These are phyloP conservation scores for Myriangium duriaei DNA, from an alignment of 2,329 filamentous ascomycete species.

Conservation along the genomic window DNA sequence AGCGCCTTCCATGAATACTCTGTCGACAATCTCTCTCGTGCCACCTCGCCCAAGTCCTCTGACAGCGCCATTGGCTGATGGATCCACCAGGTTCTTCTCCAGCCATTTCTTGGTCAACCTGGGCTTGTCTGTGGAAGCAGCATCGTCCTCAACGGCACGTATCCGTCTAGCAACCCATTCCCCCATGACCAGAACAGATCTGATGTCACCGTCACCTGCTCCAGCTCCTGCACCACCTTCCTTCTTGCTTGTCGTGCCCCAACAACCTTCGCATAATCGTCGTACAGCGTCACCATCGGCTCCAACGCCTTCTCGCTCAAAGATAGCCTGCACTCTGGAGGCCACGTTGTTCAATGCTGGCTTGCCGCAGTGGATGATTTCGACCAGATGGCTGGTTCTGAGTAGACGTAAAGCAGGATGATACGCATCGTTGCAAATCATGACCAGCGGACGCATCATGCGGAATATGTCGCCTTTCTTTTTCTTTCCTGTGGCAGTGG, in stretches of 20 bases:
- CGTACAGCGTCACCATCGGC: slow-evolving; percentile 84
- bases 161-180: slow-evolving; percentile 75
- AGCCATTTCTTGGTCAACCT: slow-evolving; percentile 64
- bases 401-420: slow-evolving; percentile 77
- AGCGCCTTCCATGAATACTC: slow-evolving; percentile 68
- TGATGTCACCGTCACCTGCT: slow-evolving; percentile 60
- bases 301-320: slow-evolving; percentile 76
- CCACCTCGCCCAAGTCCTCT: slow-evolving; percentile 60
- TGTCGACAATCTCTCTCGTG: slow-evolving; percentile 59
- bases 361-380: slow-evolving; percentile 84
- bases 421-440: slow-evolving; percentile 97
- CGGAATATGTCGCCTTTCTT: slow-evolving; percentile 79
- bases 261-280: slow-evolving; percentile 69
- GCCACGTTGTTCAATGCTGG: slow-evolving; percentile 80
- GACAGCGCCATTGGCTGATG: slow-evolving; percentile 57
- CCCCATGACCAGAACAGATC: slow-evolving; percentile 73
- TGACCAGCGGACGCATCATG: slow-evolving; percentile 72
- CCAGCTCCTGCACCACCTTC: slow-evolving; percentile 43
- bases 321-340: slow-evolving; percentile 65
- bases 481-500: slow-evolving; percentile 29
- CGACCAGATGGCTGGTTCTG: slow-evolving; percentile 71
- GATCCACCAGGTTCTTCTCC: slow-evolving; percentile 55
- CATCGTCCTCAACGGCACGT: slow-evolving; percentile 24
- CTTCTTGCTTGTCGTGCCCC: slow-evolving; percentile 63
- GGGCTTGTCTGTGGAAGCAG: slow-evolving; percentile 19